Evolutionary conservation across 352 stramenopile genomes (phyloP), one percentile per base, ranked within the genome.

Genomic region (Saprolegnia diclina): DNA sequence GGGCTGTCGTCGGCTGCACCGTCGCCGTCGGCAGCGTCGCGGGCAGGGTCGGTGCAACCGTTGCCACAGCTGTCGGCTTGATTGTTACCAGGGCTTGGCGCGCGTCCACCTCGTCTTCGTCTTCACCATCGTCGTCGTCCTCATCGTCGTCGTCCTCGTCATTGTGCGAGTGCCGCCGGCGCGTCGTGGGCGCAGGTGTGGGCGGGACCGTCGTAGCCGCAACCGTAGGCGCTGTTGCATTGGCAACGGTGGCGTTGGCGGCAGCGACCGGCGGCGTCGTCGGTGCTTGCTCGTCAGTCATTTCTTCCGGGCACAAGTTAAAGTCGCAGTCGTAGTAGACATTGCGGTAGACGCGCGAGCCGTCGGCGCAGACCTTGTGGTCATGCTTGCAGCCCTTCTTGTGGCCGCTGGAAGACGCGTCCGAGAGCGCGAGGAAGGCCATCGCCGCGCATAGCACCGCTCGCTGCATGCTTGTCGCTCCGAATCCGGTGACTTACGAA

Each of bases 291-390:
- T 14, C 14, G n/a, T 63, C 55, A 14, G 5, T 44, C 35, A 54
- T 66, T 5, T 66, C 59, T 66, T 66, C 59, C 19, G 59, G 59
- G 32, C 59, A 66, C 32, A 66, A 22, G 40, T 66, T 32, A 56
- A 54, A 66, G 9, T 66, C 37, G 45, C 59, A 66, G 45, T 66
- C 59, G 40, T 66, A 32, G 16, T 66, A n/a, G 19, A 54, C n/a
- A 22, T 66, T 66, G 59, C 59, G 59, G 59, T 66, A 66, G 10
- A 66, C 59, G 16, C 32, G 32, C 16, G 59, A 66, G 40, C 59
- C 59, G 32, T 66, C 59, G 18, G 32, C 21, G 45, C 59, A 66
- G 11, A 66, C 59, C 5, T 21, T 22, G 45, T 56, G 18, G 45
- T 56, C 59, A 5, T 53, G n/a, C 22, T 53, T 66, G 45, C 59